Evolutionary conservation across 495 filamentous ascomycete species (phyloP).

Genomic region (Sporormia fimetaria): DNA sequence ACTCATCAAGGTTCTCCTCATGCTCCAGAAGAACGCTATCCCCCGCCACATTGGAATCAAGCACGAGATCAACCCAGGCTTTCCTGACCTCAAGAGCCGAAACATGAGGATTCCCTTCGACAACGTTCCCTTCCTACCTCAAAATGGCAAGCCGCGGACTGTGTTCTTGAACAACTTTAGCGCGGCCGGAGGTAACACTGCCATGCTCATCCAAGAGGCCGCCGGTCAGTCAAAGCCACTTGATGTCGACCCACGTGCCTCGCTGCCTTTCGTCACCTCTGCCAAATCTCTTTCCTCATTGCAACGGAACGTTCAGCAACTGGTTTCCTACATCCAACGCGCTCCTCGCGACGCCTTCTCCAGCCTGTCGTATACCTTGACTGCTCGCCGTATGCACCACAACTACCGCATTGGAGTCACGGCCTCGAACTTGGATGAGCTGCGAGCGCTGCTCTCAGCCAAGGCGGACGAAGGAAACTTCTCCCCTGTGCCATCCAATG

Average conservation of each 20-base stretch:
- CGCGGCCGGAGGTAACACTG: conserved; percentile 46
- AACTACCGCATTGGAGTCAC: conserved; percentile 56
- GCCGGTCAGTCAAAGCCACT: conserved; percentile 29
- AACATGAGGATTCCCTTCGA: conserved; percentile 33
- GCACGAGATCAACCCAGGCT: conserved; percentile 34
- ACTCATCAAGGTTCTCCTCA: conserved; percentile 33
- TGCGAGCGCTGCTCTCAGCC: conserved; percentile 27
- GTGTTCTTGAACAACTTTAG: conserved; percentile 64
- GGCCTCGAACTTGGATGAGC: conserved; percentile 29
- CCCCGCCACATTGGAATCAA: conserved; percentile 34
- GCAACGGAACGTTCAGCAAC: conserved; percentile 25
- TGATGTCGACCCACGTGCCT: conserved; percentile 38
- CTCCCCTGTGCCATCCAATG: conserved; percentile 19
- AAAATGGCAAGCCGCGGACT: conserved; percentile 30
- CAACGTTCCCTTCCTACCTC: conserved; percentile 20
- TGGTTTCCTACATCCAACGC: conserved; percentile 40
- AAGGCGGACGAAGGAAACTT: no score
- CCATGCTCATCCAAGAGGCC: conserved; percentile 48
- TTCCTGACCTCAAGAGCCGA: conserved; percentile 26
- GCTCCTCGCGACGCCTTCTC: conserved; percentile 41
- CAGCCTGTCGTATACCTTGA: conserved; percentile 66
- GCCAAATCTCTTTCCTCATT: conserved; percentile 38
- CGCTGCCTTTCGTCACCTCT: conserved; percentile 46
- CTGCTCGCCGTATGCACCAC: conserved; percentile 75
- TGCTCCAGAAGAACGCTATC: conserved; percentile 32